A percentile compares a stretch with the other conserved stretches of the same genome.
Conservation (phyloP, 495 filamentous ascomycete species). For the Hypomontagnella submonticulosa region DNA sequence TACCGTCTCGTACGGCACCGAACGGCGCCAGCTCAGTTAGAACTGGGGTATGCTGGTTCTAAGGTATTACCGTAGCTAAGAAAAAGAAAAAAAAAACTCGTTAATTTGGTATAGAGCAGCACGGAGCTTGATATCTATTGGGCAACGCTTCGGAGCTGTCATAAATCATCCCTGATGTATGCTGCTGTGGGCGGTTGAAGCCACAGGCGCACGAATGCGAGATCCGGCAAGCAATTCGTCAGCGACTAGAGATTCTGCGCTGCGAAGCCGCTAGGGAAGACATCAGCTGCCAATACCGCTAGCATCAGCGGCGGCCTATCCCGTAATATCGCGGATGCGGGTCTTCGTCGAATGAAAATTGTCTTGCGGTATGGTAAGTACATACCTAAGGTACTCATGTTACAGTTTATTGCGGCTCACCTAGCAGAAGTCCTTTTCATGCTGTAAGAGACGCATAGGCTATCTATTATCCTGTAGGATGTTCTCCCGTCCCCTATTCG, state of each 20-base stretch:
- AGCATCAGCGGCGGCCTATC: slow-evolving; percentile 6
- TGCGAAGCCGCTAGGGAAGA: not conserved
- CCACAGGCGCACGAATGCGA: not conserved
- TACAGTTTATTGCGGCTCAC: too few species aligned
- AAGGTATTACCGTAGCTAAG: not conserved
- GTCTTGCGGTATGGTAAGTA: too few species aligned
- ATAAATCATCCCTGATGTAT: slow-evolving; percentile 23
- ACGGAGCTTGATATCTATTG: not conserved
- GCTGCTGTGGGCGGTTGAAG: slow-evolving; percentile 1
- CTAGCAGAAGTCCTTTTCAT: too few species aligned
- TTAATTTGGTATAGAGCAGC: not conserved
- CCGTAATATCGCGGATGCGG: not conserved
- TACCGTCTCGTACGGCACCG: not conserved
- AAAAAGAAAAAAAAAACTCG: not conserved
- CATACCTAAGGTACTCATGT: too few species aligned
- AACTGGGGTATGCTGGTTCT: too few species aligned
- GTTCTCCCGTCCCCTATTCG: too few species aligned
- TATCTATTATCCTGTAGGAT: too few species aligned
- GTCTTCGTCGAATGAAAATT: not conserved
- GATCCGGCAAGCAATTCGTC: slow-evolving; percentile 12
- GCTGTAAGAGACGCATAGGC: too few species aligned
- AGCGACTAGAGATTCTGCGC: not conserved
- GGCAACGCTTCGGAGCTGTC: slow-evolving; percentile 5
- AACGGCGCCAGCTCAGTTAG: not conserved
- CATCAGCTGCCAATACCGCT: slow-evolving; percentile 1